These are phyloP conservation scores for Multifurca ochricompacta DNA, from an alignment of 768 basidiomycete species.

Conservation along the genomic window DNA sequence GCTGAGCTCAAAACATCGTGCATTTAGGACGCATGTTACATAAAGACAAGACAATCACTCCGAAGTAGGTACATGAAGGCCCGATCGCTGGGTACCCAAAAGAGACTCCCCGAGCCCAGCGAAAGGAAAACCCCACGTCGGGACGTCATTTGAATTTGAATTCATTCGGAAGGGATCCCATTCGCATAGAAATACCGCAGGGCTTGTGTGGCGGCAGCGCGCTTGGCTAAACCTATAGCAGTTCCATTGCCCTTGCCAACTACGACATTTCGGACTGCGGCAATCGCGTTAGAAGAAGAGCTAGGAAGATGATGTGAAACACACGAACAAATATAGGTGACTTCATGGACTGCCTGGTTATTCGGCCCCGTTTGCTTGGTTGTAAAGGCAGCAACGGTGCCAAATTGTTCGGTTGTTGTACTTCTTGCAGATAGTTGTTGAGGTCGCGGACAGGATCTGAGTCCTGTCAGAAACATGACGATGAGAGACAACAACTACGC, in stretches of 20 bases:
- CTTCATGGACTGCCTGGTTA: background rate
- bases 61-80: background rate
- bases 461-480: background rate
- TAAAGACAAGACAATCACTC: background rate
- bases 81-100: background rate
- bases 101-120: background rate
- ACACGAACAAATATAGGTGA: background rate
- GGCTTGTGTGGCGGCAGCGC: background rate
- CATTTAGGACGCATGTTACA: background rate
- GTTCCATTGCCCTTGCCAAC: background rate
- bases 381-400: background rate
- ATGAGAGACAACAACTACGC: background rate
- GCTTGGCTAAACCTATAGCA: background rate
- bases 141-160: background rate
- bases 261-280: background rate
- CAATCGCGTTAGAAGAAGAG: background rate
- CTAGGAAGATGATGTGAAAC: background rate
- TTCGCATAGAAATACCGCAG: background rate
- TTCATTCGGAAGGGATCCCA: background rate
- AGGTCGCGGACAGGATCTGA: conserved; percentile 4
- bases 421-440: conserved; percentile 8
- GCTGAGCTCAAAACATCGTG: background rate
- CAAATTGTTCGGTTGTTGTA: background rate
- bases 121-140: too few species aligned
- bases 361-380: background rate